These are phyloP conservation scores for Lipomyces starkeyi DNA, from an alignment of 805 yeast genomes.

Conservation along the genomic window DNA sequence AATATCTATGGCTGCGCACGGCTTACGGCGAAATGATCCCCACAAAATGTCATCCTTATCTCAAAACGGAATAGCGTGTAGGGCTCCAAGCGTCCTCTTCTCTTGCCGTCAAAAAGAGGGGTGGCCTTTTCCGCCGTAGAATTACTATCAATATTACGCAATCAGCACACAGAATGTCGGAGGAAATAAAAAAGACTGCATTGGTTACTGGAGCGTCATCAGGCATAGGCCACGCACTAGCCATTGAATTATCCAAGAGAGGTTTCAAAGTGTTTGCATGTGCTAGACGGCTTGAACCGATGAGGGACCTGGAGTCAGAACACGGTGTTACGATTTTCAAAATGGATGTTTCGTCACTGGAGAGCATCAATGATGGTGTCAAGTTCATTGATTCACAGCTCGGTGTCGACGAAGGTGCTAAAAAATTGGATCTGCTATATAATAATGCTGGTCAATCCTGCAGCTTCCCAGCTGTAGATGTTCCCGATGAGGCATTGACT, in stretches of 20 bases:
- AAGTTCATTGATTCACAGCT: slow-evolving; percentile 1
- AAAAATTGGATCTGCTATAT: not conserved
- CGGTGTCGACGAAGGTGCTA: not conserved
- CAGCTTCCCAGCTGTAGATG: not conserved
- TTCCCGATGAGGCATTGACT: slow-evolving; percentile 5
- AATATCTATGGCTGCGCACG: too few relatives aligned
- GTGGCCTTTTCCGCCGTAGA: too few relatives aligned
- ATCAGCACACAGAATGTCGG: not conserved
- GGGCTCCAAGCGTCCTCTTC: too few relatives aligned
- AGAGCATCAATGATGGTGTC: not conserved
- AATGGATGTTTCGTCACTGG: not conserved
- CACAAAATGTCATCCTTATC: too few relatives aligned
- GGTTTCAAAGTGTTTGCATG: not conserved
- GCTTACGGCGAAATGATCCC: too few relatives aligned
- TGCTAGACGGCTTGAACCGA: slow-evolving; percentile 1
- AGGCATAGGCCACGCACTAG: slow-evolving; percentile 29
- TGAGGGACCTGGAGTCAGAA: not conserved
- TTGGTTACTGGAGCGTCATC: slow-evolving; percentile 32
- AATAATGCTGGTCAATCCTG: not conserved
- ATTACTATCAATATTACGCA: too few relatives aligned
- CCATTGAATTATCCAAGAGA: slow-evolving; percentile 2
- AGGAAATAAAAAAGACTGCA: slow-evolving; percentile 1
- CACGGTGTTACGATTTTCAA: not conserved
- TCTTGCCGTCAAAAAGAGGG: too few relatives aligned
- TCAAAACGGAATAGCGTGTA: too few relatives aligned